Evolutionary conservation across 1,284 basidiomycete species (phyloP).

Genomic region (Pseudozyma sp.): DNA sequence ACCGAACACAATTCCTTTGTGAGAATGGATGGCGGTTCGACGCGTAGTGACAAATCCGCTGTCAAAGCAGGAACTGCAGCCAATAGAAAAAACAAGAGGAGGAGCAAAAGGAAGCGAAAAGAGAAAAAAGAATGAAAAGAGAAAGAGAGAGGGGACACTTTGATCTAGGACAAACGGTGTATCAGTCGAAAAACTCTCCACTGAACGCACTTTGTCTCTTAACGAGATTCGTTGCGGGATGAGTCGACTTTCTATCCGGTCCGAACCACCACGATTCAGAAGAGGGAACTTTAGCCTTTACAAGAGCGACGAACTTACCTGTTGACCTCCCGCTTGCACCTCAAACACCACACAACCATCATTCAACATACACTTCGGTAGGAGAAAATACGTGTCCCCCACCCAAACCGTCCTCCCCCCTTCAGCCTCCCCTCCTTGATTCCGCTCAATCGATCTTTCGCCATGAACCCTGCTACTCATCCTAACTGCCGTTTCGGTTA

Average conservation of each 20-base stretch:
- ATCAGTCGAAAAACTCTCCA: conserved; percentile 41
- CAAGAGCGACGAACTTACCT: conserved; percentile 14
- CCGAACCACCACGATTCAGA: neutral
- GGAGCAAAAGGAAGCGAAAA: neutral
- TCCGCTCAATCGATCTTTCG: neutral
- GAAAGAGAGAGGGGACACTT: neutral
- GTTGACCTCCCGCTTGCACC: neutral
- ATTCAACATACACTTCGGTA: neutral
- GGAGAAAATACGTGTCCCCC: conserved; percentile 37
- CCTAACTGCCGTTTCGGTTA: conserved; percentile 42
- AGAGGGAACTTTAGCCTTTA: neutral
- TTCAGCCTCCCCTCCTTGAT: neutral
- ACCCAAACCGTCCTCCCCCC: conserved; percentile 26
- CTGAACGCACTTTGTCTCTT: neutral
- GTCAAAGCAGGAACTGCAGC: neutral
- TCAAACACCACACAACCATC: neutral
- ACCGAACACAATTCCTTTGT: conserved; percentile 14
- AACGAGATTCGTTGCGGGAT: neutral
- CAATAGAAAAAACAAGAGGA: neutral
- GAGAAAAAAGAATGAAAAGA: neutral
- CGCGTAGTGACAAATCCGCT: conserved; percentile 11
- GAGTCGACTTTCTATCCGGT: conserved; percentile 49
- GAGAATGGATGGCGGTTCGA: conserved; percentile 21
- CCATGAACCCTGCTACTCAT: conserved; percentile 9
- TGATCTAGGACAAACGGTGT: conserved; percentile 43